Evolutionary conservation across 2,329 filamentous ascomycete genomes (phyloP), one percentile per base, ranked within the genome.

Genomic region (Zasmidium citrigriseum): DNA sequence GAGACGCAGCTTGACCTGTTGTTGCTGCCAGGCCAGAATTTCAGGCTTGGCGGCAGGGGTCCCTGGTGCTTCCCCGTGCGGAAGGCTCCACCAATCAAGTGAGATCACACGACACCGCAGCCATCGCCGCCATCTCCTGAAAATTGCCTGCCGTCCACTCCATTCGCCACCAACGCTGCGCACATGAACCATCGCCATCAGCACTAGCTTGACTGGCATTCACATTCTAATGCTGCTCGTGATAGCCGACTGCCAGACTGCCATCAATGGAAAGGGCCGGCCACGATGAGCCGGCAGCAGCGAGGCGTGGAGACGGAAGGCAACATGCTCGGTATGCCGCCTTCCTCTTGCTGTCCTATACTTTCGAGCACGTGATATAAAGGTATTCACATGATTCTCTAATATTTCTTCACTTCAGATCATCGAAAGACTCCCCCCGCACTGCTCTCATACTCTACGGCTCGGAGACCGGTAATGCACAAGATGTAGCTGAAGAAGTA

Each of bases 381-480:
- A 22, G 14, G 27, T 22, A 5, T 18, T 27, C 12, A n/a, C 47
- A 16, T 18, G 10, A 4, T 10, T 27, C 47, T 23, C 47, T 27
- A 12, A 4, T 38, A 53, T 53, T 25, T 46, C 25, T 38, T 18
- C 47, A 48, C 18, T 41, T 41, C 50, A 52, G 50, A 22, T 34
- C 29, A 21, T 22, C 34, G 20, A 52, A 52, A 50, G 50, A 27
- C 24, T 27, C 55, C 38, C 51, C 21, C 46, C 67, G 83, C 66
- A 82, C 78, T 45, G 85, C 83, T 52, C 83, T 96, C 65, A 82
- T 99, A 58, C 82, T 96, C 29, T 99, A 96, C 76, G 95, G 91
- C 55, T 96, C 93, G 41, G 95, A 99, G 78, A 98, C 93, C 21
- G 95, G 95, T 57, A 97, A 95, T 71, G 89, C 91, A 55, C 90